Evolutionary conservation across 371 early-diverging fungal species (phyloP).

Genomic region (Mortierella sp.): DNA sequence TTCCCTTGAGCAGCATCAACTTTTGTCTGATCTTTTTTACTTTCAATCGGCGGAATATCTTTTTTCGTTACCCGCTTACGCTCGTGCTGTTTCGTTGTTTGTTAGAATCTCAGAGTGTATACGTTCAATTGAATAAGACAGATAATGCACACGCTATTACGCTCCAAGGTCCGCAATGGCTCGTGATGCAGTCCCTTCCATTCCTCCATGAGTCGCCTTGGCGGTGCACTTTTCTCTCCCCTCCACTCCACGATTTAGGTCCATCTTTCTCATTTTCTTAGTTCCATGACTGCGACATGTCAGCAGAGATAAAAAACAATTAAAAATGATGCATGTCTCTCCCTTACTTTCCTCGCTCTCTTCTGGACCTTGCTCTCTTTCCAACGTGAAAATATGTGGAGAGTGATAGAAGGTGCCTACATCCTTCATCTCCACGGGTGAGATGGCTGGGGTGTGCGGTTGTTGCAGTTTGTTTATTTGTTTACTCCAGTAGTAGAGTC

Average conservation of each 20-base stretch:
- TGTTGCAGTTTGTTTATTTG: background rate
- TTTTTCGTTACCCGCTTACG: background rate
- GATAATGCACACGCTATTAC: background rate
- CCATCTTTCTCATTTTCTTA: background rate
- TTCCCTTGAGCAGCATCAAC: background rate
- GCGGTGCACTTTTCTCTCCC: background rate
- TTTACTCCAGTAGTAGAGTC: background rate
- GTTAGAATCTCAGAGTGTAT: background rate
- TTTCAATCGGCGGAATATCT: background rate
- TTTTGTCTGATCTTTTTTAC: too few species aligned
- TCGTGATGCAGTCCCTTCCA: background rate
- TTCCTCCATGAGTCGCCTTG: background rate
- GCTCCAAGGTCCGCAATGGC: background rate
- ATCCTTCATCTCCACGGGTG: background rate
- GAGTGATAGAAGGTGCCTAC: background rate
- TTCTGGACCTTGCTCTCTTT: background rate
- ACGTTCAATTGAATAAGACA: background rate
- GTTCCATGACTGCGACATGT: background rate
- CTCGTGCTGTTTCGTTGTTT: background rate
- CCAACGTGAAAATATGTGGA: conserved; percentile 10
- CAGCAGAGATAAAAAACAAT: background rate
- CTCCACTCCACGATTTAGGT: background rate
- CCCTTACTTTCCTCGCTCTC: background rate
- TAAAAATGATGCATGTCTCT: background rate
- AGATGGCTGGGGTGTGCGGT: background rate